Base-by-base conservation (phyloP, 306 rosid genomes). In the Begonia peltatifolia region DNA sequence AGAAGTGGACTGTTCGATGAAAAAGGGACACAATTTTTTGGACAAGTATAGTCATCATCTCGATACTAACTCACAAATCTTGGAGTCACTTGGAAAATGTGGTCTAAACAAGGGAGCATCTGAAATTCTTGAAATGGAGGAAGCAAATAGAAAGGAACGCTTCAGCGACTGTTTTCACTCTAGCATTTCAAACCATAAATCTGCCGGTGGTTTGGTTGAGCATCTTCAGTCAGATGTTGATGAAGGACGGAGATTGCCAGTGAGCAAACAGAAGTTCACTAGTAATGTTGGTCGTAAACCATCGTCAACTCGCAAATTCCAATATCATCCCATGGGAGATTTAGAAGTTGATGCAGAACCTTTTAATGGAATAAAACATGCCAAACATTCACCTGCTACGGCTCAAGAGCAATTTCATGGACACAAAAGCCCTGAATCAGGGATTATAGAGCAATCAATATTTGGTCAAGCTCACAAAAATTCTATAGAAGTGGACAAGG, bases 301-400 rank as follows among this genome's bases (percentile, higher is more conserved):
- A 42, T 71, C 77, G 36, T 69, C 50, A 61, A 68, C 79, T 64
- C 95, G 89, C 58, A 89, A 84, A 76, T 82, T 89, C 68, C 97
- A 84, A 75, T 84, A 84, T 61, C 95, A 89, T 52, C 97, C 97
- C 3, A 82, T 84, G 93, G 97, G 95, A 64, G 81, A 79, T 74
- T 72, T 77, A 48, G 93, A 79, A 49, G 71, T 62, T 52, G 81
- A 79, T 16, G 60, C 46, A 13, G 95, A 84, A 25, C 63, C 81
- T 64, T 74, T 74, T 58, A 65, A 67, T 63, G 97, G 78, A 60
- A 68, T 64, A 63, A 82, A 73, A 58, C 87, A 68, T 55, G 62
- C 47, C 46, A 63, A 70, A 51, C 66, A 72, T 63, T 65, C 83
- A 47, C 94, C 64, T 72, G 70, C 76, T 48, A 25, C 42, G 63